These are phyloP conservation scores for Euphrasia arctica DNA, from an alignment of 305 asterid genomes.

Conservation along the genomic window DNA sequence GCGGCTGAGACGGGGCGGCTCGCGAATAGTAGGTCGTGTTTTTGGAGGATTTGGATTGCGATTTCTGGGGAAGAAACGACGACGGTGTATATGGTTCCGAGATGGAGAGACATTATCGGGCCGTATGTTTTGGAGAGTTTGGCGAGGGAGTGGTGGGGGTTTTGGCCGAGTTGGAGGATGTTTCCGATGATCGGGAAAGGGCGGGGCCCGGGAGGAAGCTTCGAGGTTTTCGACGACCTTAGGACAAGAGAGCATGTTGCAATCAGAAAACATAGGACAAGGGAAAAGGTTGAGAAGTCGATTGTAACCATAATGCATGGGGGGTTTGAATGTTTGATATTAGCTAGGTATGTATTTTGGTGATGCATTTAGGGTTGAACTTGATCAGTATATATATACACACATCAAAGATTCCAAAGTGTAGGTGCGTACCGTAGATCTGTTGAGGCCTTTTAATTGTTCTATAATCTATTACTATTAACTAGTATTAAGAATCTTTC, in stretches of 20 bases:
- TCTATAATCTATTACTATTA: no score
- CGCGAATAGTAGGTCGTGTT: slow-evolving; percentile 37
- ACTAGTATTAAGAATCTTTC: no score
- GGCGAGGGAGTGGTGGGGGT: slow-evolving; percentile 41
- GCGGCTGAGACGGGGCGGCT: slow-evolving; percentile 35
- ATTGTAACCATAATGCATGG: no score
- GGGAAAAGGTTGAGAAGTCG: background rate
- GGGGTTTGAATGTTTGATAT: no score
- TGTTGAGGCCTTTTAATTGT: no score
- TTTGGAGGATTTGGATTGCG: slow-evolving; percentile 38
- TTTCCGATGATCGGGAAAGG: slow-evolving; percentile 41
- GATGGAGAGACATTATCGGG: slow-evolving; percentile 40
- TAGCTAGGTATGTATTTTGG: no score
- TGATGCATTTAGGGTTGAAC: no score
- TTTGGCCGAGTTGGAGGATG: slow-evolving; percentile 37
- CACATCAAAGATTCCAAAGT: no score
- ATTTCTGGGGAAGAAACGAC: slow-evolving; percentile 36
- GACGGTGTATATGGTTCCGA: slow-evolving; percentile 33
- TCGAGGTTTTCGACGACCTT: slow-evolving; percentile 10
- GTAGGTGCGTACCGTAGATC: no score
- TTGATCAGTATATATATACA: no score
- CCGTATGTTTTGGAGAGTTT: slow-evolving; percentile 36
- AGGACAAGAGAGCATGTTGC: background rate
- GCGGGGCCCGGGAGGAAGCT: slow-evolving; percentile 44
- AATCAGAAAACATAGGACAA: background rate